Conservation (phyloP, 1,139 yeast genomes). For the Petasospora fabianii region DNA sequence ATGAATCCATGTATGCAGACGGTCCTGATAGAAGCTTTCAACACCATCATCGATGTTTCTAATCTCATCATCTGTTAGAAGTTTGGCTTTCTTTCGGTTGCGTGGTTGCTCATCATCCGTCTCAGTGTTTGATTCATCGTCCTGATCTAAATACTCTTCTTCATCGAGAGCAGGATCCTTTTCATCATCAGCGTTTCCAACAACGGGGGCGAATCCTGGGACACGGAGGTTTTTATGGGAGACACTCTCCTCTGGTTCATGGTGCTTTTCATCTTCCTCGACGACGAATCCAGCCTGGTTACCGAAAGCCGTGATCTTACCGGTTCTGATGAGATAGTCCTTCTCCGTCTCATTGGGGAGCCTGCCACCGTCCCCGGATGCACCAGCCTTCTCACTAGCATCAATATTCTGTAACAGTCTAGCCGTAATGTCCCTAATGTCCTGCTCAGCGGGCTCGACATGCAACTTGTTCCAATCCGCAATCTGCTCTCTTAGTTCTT, state of each 20-base stretch:
- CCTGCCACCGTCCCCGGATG: conserved; percentile 29
- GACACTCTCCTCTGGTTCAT: conserved; percentile 15
- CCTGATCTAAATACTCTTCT: conserved; percentile 16
- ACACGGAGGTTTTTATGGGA: conserved; percentile 42
- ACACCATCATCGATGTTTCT: conserved; percentile 77
- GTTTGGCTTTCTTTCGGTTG: conserved; percentile 19
- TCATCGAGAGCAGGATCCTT: conserved; percentile 17
- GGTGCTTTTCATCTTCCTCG: conserved; percentile 29
- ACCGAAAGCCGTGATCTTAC: conserved; percentile 94
- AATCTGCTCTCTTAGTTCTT: conserved; percentile 53
- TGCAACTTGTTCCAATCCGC: conserved; percentile 49
- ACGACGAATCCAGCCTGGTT: conserved; percentile 51
- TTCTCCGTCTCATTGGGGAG: conserved; percentile 70
- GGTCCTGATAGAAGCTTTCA: conserved; percentile 52
- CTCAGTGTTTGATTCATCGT: conserved; percentile 18
- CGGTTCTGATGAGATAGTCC: conserved; percentile 81
- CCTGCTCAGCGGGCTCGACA: conserved; percentile 49
- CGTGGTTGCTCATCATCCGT: conserved; percentile 20
- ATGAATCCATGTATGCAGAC: conserved; percentile 58
- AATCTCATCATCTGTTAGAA: conserved; percentile 30
- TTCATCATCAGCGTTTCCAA: conserved; percentile 7
- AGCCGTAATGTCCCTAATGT: conserved; percentile 70
- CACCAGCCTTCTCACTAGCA: conserved; percentile 5
- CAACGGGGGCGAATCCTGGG: conserved; percentile 37
- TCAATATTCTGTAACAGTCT: no score